Evolutionary conservation across 2,329 filamentous ascomycete species (phyloP), one percentile per base, ranked within the genome.

Genomic region (Fusarium albosuccineum): DNA sequence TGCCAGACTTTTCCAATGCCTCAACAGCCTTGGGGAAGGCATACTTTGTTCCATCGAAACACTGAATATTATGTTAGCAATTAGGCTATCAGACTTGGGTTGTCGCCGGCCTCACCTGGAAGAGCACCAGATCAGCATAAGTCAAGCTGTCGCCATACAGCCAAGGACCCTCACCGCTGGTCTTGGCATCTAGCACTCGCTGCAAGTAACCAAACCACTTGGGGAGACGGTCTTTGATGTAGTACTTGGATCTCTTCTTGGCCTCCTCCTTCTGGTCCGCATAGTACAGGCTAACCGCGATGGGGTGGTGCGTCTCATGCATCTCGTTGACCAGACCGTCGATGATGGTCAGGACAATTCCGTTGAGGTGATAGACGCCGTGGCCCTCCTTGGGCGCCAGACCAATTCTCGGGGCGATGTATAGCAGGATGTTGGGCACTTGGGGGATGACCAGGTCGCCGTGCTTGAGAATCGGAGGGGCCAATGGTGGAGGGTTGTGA

Each of bases 241-340:
- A 93, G 57, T 89, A 83, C 41, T 80, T 80, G 9, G 86, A 83
- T 64, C 83, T 86, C 60, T 82, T 82, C 73, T 88, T 79, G 14
- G 88, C 83, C 75, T 92, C 92, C 1, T 83, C 80, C 75, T 90
- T 92, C 78, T 95, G 92, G 27, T 94, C 90, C 73, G 93, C 91
- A 71, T 94, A 95, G 75, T 89, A 91, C 5, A 85, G 74, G 2
- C 76, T 74, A 0, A 80, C 73, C 2, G 86, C 83, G 52, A 93
- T 80, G 1, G 92, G 92, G 73, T 95, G 92, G 75, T 95, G 92
- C 27, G 87, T 89, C 70, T 94, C 91, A 74, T 94, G 92, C 1
- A 87, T 77, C 79, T 94, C 92, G 68, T 90, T 89, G 72, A 86
- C 87, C 46, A 94, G 77, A 1, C 86, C 86, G 71, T 95, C 92